A percentile compares a stretch with the other conserved stretches of the same genome.
phyloP scores from a whole-genome alignment of 208 protist genomes.

The Wallacemonas sp. region DNA sequence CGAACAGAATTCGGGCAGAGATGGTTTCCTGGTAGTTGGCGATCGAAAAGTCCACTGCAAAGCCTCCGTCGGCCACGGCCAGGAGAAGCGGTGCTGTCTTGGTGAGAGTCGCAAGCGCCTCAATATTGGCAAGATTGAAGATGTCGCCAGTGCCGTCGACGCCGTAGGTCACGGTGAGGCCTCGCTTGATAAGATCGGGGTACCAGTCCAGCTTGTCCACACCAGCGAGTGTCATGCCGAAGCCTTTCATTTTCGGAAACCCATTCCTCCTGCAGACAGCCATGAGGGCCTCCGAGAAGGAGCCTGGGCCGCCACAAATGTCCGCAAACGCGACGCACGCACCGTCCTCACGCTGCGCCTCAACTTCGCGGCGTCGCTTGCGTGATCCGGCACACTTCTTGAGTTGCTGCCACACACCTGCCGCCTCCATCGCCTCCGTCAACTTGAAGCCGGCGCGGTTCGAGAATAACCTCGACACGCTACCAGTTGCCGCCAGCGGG shows the following conservation, averaged over 20 bases:
- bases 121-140: slow-evolving; percentile 76
- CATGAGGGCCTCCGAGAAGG: slow-evolving; percentile 86
- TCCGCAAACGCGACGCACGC: slow-evolving; percentile 72
- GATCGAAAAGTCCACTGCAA: slow-evolving; percentile 62
- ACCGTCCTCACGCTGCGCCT: background rate
- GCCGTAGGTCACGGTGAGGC: slow-evolving; percentile 79
- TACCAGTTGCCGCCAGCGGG: slow-evolving; percentile 54
- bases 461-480: slow-evolving; percentile 43
- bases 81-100: slow-evolving; percentile 37
- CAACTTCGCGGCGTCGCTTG: slow-evolving; percentile 16
- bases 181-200: slow-evolving; percentile 35
- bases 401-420: slow-evolving; percentile 58
- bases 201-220: slow-evolving; percentile 86
- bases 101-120: slow-evolving; percentile 63
- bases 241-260: slow-evolving; percentile 53
- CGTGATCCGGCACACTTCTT: slow-evolving; percentile 17
- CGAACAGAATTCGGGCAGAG: slow-evolving; percentile 83
- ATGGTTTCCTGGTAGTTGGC: slow-evolving; percentile 91
- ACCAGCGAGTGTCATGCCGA: slow-evolving; percentile 81
- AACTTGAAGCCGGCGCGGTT: slow-evolving; percentile 93
- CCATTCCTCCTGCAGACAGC: slow-evolving; percentile 29
- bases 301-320: slow-evolving; percentile 88
- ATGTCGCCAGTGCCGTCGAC: slow-evolving; percentile 86
- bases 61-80: slow-evolving; percentile 92
- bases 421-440: slow-evolving; percentile 80